These are phyloP conservation scores for Dendrobium huoshanense DNA, from an alignment of 106 monocot genomes.

Conservation along the genomic window DNA sequence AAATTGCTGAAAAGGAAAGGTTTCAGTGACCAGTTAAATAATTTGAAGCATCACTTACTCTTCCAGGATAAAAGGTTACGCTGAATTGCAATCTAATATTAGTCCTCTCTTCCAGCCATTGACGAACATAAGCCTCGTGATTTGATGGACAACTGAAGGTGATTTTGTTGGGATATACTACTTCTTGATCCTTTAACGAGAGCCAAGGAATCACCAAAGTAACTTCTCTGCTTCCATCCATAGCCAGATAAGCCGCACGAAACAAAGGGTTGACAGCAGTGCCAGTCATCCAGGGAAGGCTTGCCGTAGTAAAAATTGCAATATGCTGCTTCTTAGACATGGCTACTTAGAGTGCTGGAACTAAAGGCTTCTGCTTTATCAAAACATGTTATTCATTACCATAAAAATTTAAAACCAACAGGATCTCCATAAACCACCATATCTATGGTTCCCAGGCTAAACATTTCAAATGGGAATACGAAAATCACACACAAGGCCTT, in stretches of 20 bases:
- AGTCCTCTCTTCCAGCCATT: conserved; percentile 2
- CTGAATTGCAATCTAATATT: neutral
- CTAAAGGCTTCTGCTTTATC: neutral
- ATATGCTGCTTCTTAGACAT: conserved; percentile 32
- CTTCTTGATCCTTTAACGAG: conserved; percentile 52
- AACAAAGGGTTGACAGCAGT: conserved; percentile 59
- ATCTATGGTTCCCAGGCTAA: neutral
- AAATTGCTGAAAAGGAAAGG: neutral
- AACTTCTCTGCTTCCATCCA: conserved; percentile 38
- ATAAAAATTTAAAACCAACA: neutral
- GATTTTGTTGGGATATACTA: conserved; percentile 47
- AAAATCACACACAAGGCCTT: neutral
- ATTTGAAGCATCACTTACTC: neutral
- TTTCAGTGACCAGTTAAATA: neutral
- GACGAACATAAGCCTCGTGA: conserved; percentile 22
- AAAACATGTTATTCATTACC: neutral
- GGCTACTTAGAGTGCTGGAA: neutral
- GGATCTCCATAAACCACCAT: neutral
- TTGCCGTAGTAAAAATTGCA: conserved; percentile 53
- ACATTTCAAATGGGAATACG: neutral
- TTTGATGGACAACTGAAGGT: conserved; percentile 47
- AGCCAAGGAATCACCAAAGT: conserved; percentile 59
- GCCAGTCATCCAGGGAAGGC: conserved; percentile 66
- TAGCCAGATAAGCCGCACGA: conserved; percentile 49
- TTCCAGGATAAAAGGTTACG: neutral